Conservation (phyloP, 768 basidiomycete genomes). For the Megacollybia marginata region DNA sequence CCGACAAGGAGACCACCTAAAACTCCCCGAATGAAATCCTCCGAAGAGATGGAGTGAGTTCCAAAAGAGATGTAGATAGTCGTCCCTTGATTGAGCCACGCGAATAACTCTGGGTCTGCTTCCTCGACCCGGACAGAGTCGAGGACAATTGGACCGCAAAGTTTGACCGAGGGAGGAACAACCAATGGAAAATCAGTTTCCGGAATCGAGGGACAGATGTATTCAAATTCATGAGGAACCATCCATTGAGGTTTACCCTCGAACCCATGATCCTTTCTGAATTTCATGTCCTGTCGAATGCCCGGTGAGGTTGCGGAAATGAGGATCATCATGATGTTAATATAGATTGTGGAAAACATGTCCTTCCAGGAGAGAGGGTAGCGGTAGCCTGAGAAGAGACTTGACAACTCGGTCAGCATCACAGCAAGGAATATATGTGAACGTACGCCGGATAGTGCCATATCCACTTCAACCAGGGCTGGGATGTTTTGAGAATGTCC, state of each 20-base stretch:
- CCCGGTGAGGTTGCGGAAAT: background rate
- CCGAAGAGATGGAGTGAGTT: constrained; percentile 1
- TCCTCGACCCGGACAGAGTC: background rate
- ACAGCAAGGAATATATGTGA: too few species aligned
- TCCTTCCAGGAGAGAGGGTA: constrained; percentile 2
- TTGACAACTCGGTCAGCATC: background rate
- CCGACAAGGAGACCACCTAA: constrained; percentile 1
- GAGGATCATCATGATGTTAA: background rate
- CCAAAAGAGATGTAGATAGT: constrained; percentile 3
- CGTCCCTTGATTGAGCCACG: constrained; percentile 2
- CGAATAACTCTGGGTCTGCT: background rate
- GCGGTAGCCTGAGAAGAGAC: background rate
- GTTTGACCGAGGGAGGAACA: background rate
- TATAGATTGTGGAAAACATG: constrained; percentile 1
- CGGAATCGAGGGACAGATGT: constrained; percentile 1
- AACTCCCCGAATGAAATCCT: background rate
- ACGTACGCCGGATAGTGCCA: constrained; percentile 6
- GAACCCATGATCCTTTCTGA: background rate
- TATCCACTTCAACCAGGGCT: background rate
- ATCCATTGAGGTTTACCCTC: background rate
- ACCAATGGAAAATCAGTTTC: constrained; percentile 2
- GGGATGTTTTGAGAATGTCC: too few species aligned
- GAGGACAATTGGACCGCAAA: constrained; percentile 4
- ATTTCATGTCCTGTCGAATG: background rate
- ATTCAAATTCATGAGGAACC: background rate